Evolutionary conservation across 306 rosid species (phyloP).

Genomic region (Sechiopsis laciniata): DNA sequence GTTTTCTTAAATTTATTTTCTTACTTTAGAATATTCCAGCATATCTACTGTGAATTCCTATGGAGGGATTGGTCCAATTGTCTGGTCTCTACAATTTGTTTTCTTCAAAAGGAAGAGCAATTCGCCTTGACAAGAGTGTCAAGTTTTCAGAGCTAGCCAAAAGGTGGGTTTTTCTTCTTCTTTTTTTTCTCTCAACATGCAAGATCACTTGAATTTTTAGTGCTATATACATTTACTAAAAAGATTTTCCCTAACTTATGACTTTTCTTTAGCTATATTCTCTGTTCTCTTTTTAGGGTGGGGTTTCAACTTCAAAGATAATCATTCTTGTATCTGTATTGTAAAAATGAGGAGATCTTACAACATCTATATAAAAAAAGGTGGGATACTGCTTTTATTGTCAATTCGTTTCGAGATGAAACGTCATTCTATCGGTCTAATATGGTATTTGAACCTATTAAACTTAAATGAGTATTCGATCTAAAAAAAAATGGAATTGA

Average conservation of each 20-base stretch:
- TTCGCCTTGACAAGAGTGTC: neutral
- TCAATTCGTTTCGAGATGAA: too few species aligned
- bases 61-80: slow-evolving; percentile 2
- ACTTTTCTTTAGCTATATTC: neutral
- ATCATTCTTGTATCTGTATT: too few species aligned
- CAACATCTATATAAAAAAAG: too few species aligned
- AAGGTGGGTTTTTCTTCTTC: neutral
- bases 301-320: neutral
- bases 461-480: too few species aligned
- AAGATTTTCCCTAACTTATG: neutral
- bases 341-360: too few species aligned
- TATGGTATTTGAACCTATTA: too few species aligned
- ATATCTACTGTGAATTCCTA: neutral
- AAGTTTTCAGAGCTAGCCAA: neutral
- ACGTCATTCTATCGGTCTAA: too few species aligned
- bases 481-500: too few species aligned
- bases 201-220: slow-evolving; percentile 1
- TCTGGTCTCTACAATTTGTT: slow-evolving; percentile 10
- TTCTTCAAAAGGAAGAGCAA: slow-evolving; percentile 14
- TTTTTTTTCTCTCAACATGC: neutral
- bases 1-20: neutral
- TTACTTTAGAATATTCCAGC: neutral
- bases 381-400: too few species aligned
- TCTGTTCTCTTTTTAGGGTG: neutral
- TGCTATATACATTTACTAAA: neutral